Evolutionary conservation across 768 basidiomycete species (phyloP), one percentile per base, ranked within the genome.

Genomic region (Sarcodon aspratus): DNA sequence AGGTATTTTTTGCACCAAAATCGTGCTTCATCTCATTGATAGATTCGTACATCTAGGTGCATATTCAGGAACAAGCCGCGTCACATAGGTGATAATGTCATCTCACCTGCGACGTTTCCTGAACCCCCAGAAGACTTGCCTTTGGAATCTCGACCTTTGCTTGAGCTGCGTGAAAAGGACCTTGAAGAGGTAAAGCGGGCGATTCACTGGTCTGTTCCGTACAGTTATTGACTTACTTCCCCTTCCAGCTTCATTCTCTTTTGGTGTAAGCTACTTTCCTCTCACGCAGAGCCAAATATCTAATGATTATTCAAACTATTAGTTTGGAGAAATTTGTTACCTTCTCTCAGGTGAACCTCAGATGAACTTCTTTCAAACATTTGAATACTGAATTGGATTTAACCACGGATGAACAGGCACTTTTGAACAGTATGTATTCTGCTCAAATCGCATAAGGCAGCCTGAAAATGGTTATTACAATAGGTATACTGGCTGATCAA

Each of bases 101-200:
- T 72, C 50, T 57, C 64, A 2, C 79, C 80, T 0, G 74, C 71
- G 2, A 68, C 62, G n/a, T 84, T 80, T 54, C 73, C 75, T 1
- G 66, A 69, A 1, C 63, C 51, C 0, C 67, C 71, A 32, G 49
- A 48, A 7, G 51, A 18, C 42, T 44, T 44, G 9, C 42, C 42
- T 31, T 21, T 9, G 3, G 42, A 44, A 44, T 44, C 42, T 44
- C 10, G 18, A 31, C 42, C 18, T 31, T 49, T 62, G 27, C 64
- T 69, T 1, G 63, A 62, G 42, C 53, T 75, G 13, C 69, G 69
- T 3, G 60, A 67, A 6, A 68, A 77, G 33, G 71, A 75, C 42
- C 63, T 66, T 40, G 70, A 72, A 49, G 69, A 78, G 67, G 78
- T 79, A 52, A 27, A 27, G 5, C 21, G 21, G 5, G 21, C 21